Evolutionary conservation across 768 basidiomycete genomes (phyloP), one percentile per base, ranked within the genome.

Genomic region (Suillus hirtellus): DNA sequence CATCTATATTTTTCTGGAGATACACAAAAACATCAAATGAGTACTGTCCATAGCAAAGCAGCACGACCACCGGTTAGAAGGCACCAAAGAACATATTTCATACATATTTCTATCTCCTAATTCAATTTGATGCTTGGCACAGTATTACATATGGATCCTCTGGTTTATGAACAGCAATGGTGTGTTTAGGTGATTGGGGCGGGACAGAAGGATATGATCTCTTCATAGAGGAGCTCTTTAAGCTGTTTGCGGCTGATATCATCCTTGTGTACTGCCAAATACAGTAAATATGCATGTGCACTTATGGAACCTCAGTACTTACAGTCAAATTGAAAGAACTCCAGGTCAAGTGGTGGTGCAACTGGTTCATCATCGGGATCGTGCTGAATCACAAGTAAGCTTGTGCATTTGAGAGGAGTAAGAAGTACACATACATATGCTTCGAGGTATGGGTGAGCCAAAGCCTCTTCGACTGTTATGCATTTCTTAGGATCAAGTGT

Each of bases 401-500:
- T 47, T 55, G n/a, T 27, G 27, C 10, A 17, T 60, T 43, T 42
- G 61, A 53, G 31, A 53, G 31, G 42, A 61, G 40, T 42, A 58
- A 42, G 43, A 52, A 56, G 34, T 54, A 62, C 21, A 67, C 89
- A 52, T 70, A 92, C 91, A 73, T 97, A 96, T 75, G 95, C 92
- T 74, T 95, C 93, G 14, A 96, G 83, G 71, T 96, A 96, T 7
- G 96, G 95, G 70, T 98, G 96, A n/a, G 89, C 89, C 40, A 99
- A 80, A 7, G 95, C 95, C 63, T 96, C 89, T 72, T 98, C 96
- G 47, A 96, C 94, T 0, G 94, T 94, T 74, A 95, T 89, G 52
- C 97, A 89, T 75, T 96, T 97, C 82, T 95, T 96, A 27, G 97
- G 96, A 77, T 97, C 96, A 76, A 99, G 99, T 0, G 97, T 96